These are phyloP conservation scores for Medicago arabica DNA, from an alignment of 306 rosid species.

Conservation along the genomic window DNA sequence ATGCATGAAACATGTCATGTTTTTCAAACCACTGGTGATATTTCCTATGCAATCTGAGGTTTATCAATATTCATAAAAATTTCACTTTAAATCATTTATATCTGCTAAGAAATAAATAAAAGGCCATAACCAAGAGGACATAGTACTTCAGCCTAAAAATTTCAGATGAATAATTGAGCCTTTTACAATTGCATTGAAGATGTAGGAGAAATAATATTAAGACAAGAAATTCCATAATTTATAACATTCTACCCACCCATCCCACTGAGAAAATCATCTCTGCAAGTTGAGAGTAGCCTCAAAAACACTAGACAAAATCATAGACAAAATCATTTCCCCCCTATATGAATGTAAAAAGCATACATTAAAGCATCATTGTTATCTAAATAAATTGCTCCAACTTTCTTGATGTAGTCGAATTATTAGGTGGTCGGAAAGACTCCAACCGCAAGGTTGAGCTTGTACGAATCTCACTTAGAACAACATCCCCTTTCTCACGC, in stretches of 20 bases:
- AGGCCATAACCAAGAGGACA: slow-evolving; percentile 10
- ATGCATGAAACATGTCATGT: too few species aligned
- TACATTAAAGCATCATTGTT: slow-evolving; percentile 67
- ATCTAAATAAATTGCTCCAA: slow-evolving; percentile 78
- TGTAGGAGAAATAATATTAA: slow-evolving; percentile 56
- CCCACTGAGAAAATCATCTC: slow-evolving; percentile 47
- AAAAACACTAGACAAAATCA: slow-evolving; percentile 48
- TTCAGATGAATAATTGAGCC: slow-evolving; percentile 62
- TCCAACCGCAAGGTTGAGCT: slow-evolving; percentile 68
- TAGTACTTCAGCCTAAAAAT: slow-evolving; percentile 35
- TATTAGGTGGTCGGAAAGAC: slow-evolving; percentile 63
- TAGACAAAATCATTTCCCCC: slow-evolving; percentile 29
- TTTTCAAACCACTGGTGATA: not conserved
- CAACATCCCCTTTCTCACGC: slow-evolving; percentile 64
- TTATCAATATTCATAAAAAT: not conserved
- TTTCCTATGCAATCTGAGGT: too few species aligned
- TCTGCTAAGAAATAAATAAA: slow-evolving; percentile 35
- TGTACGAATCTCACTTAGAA: slow-evolving; percentile 50
- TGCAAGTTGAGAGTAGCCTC: slow-evolving; percentile 57
- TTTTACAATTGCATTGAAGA: slow-evolving; percentile 53
- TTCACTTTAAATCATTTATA: not conserved
- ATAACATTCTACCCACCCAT: slow-evolving; percentile 53
- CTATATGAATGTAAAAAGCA: slow-evolving; percentile 42
- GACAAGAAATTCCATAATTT: slow-evolving; percentile 45
- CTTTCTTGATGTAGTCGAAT: slow-evolving; percentile 58